These are phyloP conservation scores for Theileria parva DNA, from an alignment of 169 alveolate genomes.

Conservation along the genomic window DNA sequence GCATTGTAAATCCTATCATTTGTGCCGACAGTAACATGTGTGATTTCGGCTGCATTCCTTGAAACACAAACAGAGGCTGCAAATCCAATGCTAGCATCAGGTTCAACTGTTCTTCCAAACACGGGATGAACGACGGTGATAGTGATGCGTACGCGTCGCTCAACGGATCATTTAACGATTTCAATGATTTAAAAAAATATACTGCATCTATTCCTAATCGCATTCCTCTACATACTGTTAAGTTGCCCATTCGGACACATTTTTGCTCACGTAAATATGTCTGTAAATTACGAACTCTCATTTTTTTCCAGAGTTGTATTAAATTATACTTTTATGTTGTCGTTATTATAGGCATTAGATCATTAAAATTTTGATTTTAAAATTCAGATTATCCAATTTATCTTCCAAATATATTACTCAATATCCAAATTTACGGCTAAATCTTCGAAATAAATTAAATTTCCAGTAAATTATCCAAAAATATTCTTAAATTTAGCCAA, in stretches of 20 bases:
- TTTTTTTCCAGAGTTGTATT: constrained; percentile 9
- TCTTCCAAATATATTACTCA: too few relatives aligned
- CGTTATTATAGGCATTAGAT: too few relatives aligned
- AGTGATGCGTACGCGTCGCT: constrained; percentile 54
- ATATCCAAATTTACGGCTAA: too few relatives aligned
- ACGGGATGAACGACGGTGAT: constrained; percentile 31
- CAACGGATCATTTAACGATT: constrained; percentile 56
- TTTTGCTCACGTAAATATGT: constrained; percentile 69
- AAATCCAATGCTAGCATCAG: constrained; percentile 42
- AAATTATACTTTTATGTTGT: neutral
- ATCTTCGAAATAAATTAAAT: too few relatives aligned
- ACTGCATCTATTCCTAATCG: constrained; percentile 57
- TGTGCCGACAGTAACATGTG: constrained; percentile 58
- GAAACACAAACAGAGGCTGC: constrained; percentile 63
- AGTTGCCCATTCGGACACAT: constrained; percentile 51
- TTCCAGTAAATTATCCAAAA: too few relatives aligned
- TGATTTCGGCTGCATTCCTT: constrained; percentile 64
- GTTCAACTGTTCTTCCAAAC: constrained; percentile 47
- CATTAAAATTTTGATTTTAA: too few relatives aligned
- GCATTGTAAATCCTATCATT: constrained; percentile 31
- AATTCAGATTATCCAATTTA: too few relatives aligned
- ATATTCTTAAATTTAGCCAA: too few relatives aligned
- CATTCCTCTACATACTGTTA: constrained; percentile 44
- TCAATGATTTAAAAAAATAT: constrained; percentile 52
- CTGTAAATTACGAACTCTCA: constrained; percentile 76